phyloP scores from a whole-genome alignment of 1,284 basidiomycete species.

The Ceratorhiza oryzae-sativae region DNA sequence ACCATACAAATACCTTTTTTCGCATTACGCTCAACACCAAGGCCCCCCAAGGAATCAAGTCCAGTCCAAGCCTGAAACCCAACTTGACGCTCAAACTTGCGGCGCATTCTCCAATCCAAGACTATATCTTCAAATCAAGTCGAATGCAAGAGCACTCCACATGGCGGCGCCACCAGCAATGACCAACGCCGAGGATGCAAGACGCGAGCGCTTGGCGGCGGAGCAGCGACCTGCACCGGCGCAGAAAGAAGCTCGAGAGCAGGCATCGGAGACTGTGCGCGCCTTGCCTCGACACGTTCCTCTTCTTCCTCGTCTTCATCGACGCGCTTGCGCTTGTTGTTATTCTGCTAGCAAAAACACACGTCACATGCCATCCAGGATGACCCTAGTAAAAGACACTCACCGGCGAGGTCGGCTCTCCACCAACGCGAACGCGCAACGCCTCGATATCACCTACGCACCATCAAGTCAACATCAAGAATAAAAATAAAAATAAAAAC shows the following conservation, averaged over 20 bases:
- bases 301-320: slow-evolving; percentile 24
- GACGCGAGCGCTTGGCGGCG: neutral
- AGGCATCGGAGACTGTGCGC: slow-evolving; percentile 8
- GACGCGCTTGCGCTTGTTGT: slow-evolving; percentile 20
- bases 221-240: neutral
- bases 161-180: neutral
- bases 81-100: neutral
- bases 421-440: slow-evolving; percentile 17
- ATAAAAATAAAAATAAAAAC: neutral
- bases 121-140: neutral
- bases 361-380: neutral
- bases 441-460: slow-evolving; percentile 9
- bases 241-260: neutral
- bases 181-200: neutral
- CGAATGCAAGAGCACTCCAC: neutral
- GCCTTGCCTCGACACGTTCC: neutral
- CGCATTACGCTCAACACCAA: neutral
- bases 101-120: no score
- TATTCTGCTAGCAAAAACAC: neutral
- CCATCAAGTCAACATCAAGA: neutral
- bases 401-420: neutral
- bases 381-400: neutral
- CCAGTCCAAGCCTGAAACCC: neutral
- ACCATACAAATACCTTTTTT: neutral
- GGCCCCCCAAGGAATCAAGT: neutral